Conservation (phyloP, 2,329 filamentous ascomycete genomes). For the Pseudogymnoascus sp. region DNA sequence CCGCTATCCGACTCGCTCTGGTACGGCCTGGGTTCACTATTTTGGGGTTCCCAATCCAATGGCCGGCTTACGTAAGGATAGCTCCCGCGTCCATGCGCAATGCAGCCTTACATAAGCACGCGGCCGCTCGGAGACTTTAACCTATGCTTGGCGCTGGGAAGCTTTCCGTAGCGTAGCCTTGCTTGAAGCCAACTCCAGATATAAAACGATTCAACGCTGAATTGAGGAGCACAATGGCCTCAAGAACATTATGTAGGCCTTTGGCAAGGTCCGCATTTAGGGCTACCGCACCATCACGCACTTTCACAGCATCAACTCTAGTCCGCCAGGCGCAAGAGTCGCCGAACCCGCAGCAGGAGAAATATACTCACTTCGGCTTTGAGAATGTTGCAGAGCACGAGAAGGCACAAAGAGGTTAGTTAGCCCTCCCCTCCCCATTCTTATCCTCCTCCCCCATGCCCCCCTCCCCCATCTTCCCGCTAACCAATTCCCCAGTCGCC, state of each 20-base stretch:
- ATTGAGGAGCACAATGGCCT: conserved; percentile 18
- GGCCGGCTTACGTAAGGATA: background rate
- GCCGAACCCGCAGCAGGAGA: conserved; percentile 17
- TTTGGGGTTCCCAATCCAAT: background rate
- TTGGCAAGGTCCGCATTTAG: conserved; percentile 15
- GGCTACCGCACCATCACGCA: conserved; percentile 11
- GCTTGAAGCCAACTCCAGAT: conserved; percentile 1
- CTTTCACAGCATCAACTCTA: conserved; percentile 13
- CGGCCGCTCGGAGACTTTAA: background rate
- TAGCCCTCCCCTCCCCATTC: background rate
- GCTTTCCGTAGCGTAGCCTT: conserved; percentile 6
- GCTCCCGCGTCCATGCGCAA: background rate
- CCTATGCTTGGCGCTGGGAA: conserved; percentile 1
- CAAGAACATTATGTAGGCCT: conserved; percentile 18
- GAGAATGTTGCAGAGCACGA: conserved; percentile 28
- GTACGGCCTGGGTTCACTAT: background rate
- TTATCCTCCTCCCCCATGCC: background rate
- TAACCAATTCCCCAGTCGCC: conserved; percentile 46
- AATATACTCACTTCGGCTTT: conserved; percentile 30
- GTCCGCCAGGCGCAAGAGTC: conserved; percentile 14
- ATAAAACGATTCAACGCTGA: conserved; percentile 1
- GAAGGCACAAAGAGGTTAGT: conserved; percentile 29
- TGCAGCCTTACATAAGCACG: background rate
- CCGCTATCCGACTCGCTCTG: conserved; percentile 6
- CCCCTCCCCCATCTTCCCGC: background rate